Percentiles rank a stretch among this genome's conserved stretches.
These are phyloP conservation scores for Rhodosporidiobolus odoratus DNA, from an alignment of 768 basidiomycete species.

Conservation along the genomic window DNA sequence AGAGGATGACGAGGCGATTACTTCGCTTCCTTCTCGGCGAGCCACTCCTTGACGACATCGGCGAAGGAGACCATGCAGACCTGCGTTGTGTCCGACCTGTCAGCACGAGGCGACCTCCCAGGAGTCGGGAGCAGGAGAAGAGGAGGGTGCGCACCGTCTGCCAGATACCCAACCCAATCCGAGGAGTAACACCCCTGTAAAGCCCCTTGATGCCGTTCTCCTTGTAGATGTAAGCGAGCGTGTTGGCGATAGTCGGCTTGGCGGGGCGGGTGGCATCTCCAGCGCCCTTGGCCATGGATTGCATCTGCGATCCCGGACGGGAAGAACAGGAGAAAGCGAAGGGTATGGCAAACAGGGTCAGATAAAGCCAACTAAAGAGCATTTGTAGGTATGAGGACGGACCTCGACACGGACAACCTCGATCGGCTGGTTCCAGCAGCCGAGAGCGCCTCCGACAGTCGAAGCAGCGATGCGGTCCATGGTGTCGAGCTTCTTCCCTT, in stretches of 20 bases:
- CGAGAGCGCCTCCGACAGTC: conserved; percentile 77
- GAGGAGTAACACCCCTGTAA: conserved; percentile 94
- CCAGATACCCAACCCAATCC: conserved; percentile 93
- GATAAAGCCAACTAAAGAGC: neutral
- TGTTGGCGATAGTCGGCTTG: conserved; percentile 78
- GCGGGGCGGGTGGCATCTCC: conserved; percentile 70
- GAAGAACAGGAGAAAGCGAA: conserved; percentile 44
- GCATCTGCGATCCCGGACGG: conserved; percentile 88
- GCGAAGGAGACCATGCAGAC: conserved; percentile 98
- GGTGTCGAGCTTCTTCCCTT: conserved; percentile 66
- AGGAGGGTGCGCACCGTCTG: conserved; percentile 57
- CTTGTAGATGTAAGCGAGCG: conserved; percentile 86
- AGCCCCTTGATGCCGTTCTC: conserved; percentile 94
- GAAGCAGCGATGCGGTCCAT: conserved; percentile 84
- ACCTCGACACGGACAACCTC: conserved; percentile 88
- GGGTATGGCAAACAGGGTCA: neutral
- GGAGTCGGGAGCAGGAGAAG: neutral
- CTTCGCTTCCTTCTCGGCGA: neutral
- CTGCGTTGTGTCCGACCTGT: conserved; percentile 25
- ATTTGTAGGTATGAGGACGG: too few species aligned
- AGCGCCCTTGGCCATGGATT: conserved; percentile 84
- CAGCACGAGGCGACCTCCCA: neutral
- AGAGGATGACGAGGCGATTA: too few species aligned
- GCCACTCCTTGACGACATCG: conserved; percentile 62
- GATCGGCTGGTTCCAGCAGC: conserved; percentile 79